Evolutionary conservation across 306 rosid genomes (phyloP), one percentile per base, ranked within the genome.

Genomic region (Luffa aegyptiaca): DNA sequence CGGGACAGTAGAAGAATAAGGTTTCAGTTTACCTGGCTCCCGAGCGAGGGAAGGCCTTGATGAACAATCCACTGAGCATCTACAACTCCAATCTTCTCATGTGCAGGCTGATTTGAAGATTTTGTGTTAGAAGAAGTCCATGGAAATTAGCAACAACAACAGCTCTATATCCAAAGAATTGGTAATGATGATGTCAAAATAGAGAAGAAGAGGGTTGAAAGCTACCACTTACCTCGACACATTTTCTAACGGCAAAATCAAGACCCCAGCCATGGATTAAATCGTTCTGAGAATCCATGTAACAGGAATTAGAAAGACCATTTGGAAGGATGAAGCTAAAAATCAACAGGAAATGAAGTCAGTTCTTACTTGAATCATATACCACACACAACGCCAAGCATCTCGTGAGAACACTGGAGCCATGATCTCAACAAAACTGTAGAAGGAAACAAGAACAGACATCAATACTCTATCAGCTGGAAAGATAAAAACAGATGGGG

Each of bases 341-440:
- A 79, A 49, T 45, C 68, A 78, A 79, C 55, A 37, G 74, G 66
- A 56, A 56, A 42, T 53, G 52, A 12, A 61, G 74, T 65, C 9
- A 31, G 8, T 68, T 68, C 74, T 14, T 83, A 92, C 98, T 96
- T 95, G 98, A 81, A 95, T 85, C 98, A 95, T 86, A 84, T 95
- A 88, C 98, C 98, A 95, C 84, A 95, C 97, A 79, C 98, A 95
- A 62, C 97, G 97, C 98, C 98, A 95, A 48, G 98, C 98, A 82
- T 88, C 90, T 74, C 98, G 93, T 6, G 98, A 95, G 82, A 95
- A 95, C 69, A 95, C 98, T 1, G 98, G 97, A 79, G 98, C 98
- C 98, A 95, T 95, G 80, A 95, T 95, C 88, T 95, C 98, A 66
- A 95, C 97, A 82, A 95, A 95, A 62, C 98, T 95, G 75, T 56